Evolutionary conservation across 2,329 filamentous ascomycete genomes (phyloP).

Genomic region (Chrysoporthe austroafricana): DNA sequence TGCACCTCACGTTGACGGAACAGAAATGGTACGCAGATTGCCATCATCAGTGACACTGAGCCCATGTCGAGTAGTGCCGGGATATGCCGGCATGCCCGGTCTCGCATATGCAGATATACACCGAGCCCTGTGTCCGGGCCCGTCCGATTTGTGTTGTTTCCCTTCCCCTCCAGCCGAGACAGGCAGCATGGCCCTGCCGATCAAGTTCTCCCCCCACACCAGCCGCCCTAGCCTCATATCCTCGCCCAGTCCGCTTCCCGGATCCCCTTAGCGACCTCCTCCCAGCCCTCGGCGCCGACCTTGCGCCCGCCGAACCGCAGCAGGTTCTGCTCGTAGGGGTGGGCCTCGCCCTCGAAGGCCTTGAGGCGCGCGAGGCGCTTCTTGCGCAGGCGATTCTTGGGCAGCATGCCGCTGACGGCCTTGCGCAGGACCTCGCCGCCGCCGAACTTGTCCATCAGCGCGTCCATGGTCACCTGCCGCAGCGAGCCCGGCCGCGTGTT

Average conservation of each 20-base stretch:
- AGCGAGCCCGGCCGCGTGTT: conserved; percentile 87
- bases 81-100: neutral
- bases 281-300: conserved; percentile 59
- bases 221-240: conserved; percentile 44
- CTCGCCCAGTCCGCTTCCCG: conserved; percentile 53
- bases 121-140: neutral
- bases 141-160: neutral
- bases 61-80: neutral
- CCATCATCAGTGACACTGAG: neutral
- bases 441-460: conserved; percentile 91
- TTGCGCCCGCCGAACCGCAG: conserved; percentile 68
- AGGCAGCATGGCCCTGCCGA: neutral
- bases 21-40: neutral
- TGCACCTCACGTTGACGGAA: neutral
- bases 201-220: neutral
- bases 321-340: conserved; percentile 91
- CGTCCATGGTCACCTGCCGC: conserved; percentile 90
- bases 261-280: conserved; percentile 53
- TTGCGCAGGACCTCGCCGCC: conserved; percentile 88
- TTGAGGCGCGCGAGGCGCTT: conserved; percentile 87
- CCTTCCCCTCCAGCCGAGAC: neutral
- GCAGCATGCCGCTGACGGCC: conserved; percentile 95
- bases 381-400: conserved; percentile 92
- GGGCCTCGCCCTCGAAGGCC: conserved; percentile 89
- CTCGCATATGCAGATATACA: conserved; percentile 13